phyloP scores from a whole-genome alignment of 805 yeast genomes.

The Zygoascus tannicola region DNA sequence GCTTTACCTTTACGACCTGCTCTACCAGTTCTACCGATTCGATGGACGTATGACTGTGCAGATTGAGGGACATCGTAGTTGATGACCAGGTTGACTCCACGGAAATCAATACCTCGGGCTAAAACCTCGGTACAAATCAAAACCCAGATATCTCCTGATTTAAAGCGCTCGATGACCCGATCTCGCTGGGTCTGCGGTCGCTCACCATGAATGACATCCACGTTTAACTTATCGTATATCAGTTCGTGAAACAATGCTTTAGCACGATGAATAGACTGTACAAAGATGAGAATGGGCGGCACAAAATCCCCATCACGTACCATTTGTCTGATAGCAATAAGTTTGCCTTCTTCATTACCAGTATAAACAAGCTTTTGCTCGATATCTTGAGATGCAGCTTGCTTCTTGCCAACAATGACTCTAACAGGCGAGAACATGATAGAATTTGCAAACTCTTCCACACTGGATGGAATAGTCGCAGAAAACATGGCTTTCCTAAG shows the following conservation, averaged over 20 bases:
- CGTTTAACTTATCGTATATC: slow-evolving; percentile 82
- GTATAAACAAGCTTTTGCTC: slow-evolving; percentile 78
- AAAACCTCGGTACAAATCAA: slow-evolving; percentile 92
- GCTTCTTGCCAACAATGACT: slow-evolving; percentile 85
- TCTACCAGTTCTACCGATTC: slow-evolving; percentile 98
- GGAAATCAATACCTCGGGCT: slow-evolving; percentile 95
- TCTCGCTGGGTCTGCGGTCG: slow-evolving; percentile 84
- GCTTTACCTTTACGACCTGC: slow-evolving; percentile 84
- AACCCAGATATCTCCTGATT: slow-evolving; percentile 90
- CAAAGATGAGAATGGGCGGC: slow-evolving; percentile 88
- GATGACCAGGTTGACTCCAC: slow-evolving; percentile 87
- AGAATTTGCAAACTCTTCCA: slow-evolving; percentile 76
- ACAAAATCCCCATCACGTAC: slow-evolving; percentile 66
- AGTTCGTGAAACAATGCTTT: slow-evolving; percentile 91
- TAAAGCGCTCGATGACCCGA: slow-evolving; percentile 72
- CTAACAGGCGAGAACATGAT: slow-evolving; percentile 83
- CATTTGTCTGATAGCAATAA: slow-evolving; percentile 84
- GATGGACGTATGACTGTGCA: slow-evolving; percentile 91
- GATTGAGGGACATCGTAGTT: slow-evolving; percentile 94
- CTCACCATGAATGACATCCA: slow-evolving; percentile 94
- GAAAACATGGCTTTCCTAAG: slow-evolving; percentile 76
- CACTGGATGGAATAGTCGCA: slow-evolving; percentile 91
- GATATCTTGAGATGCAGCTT: slow-evolving; percentile 78
- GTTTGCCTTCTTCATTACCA: slow-evolving; percentile 93
- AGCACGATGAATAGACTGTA: slow-evolving; percentile 88